Conservation (phyloP, 2,329 filamentous ascomycete genomes). For the Sclerotinia minor region DNA sequence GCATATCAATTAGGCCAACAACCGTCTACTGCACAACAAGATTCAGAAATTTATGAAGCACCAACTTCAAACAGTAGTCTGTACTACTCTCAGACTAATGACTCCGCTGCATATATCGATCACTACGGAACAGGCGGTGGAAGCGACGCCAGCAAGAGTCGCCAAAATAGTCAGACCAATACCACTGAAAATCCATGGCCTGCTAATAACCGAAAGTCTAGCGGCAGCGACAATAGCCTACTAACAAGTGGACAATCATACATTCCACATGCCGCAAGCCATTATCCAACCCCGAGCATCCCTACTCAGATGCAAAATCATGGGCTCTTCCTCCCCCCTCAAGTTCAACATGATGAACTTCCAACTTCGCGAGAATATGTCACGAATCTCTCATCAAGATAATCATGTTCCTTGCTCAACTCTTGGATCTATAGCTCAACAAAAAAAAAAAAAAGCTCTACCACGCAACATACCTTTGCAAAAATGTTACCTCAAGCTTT, state of each 20-base stretch:
- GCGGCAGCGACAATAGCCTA: background rate
- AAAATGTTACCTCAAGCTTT: no score
- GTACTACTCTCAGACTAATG: conserved; percentile 9
- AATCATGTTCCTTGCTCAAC: background rate
- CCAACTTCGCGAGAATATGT: conserved; percentile 8
- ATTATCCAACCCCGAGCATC: background rate
- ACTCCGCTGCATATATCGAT: conserved; percentile 1
- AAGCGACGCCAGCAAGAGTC: conserved; percentile 15
- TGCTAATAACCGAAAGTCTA: conserved; percentile 24
- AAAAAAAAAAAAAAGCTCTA: background rate
- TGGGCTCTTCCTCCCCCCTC: background rate
- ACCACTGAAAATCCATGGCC: conserved; percentile 11
- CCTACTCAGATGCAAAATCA: background rate
- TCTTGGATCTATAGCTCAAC: background rate
- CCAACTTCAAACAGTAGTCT: background rate
- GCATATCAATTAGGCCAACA: conserved; percentile 16
- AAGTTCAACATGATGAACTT: conserved; percentile 1
- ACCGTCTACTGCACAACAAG: conserved; percentile 4
- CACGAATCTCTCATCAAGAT: conserved; percentile 3
- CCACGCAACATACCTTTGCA: background rate
- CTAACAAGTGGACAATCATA: conserved; percentile 1
- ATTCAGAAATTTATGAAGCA: conserved; percentile 10
- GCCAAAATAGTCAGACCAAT: conserved; percentile 23
- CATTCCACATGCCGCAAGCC: background rate
- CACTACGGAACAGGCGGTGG: conserved; percentile 20